A percentile compares a stretch with the other conserved stretches of the same genome.
phyloP scores from a whole-genome alignment of 208 protist species.

The Strigomonas culicis region DNA sequence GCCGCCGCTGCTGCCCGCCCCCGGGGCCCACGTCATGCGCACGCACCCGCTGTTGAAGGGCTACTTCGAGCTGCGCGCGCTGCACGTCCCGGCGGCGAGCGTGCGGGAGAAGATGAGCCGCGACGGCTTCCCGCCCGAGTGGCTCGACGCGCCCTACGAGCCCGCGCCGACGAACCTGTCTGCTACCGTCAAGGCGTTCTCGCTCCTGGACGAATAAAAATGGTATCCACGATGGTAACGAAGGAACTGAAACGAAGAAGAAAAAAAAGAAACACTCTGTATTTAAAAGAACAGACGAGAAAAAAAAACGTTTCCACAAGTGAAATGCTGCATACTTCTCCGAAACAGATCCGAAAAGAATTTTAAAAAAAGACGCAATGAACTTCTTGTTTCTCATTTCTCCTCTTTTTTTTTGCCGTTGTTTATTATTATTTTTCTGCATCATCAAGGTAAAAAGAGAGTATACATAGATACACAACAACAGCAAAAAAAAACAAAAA shows the following conservation, averaged over 20 bases:
- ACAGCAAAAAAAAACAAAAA: neutral
- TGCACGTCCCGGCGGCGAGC: conserved; percentile 34
- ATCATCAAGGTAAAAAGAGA: neutral
- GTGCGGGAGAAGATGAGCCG: conserved; percentile 59
- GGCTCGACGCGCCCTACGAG: conserved; percentile 62
- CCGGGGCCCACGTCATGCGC: conserved; percentile 30
- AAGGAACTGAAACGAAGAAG: too few species aligned
- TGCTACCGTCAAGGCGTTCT: conserved; percentile 11
- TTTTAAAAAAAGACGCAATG: too few species aligned
- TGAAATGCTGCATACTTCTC: too few species aligned
- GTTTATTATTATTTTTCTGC: neutral
- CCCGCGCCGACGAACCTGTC: conserved; percentile 32
- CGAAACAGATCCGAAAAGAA: too few species aligned
- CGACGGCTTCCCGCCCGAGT: conserved; percentile 49
- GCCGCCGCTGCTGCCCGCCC: conserved; percentile 26
- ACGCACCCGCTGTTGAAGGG: conserved; percentile 45
- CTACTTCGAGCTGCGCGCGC: conserved; percentile 64
- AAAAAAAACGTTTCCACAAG: neutral
- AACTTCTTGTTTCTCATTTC: neutral
- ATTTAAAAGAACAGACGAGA: too few species aligned
- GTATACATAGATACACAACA: conserved; percentile 1
- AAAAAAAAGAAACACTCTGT: conserved; percentile 1
- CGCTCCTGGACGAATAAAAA: neutral
- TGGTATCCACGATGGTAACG: too few species aligned
- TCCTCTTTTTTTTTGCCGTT: neutral